Percentiles rank a stretch among this genome's conserved stretches.
phyloP scores from a whole-genome alignment of 768 basidiomycete species.

The Boletus patriciae region DNA sequence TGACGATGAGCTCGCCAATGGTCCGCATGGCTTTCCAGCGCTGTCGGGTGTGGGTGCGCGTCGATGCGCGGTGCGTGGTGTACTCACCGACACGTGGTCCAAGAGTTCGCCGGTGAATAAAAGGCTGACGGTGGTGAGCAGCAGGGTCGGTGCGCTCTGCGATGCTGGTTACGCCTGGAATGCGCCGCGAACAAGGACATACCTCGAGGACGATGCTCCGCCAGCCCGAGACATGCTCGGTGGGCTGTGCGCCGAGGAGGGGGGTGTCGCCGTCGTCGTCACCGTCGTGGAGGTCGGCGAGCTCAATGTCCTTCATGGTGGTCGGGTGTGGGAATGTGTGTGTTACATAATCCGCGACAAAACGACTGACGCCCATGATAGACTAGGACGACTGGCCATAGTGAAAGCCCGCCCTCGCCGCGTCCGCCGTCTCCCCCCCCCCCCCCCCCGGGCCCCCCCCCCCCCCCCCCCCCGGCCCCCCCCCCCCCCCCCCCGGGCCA shows the following conservation, averaged over 20 bases:
- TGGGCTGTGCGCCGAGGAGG: slow-evolving; percentile 38
- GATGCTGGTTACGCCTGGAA: neutral
- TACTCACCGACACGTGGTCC: slow-evolving; percentile 79
- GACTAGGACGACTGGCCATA: too few species aligned
- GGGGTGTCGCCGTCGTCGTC: slow-evolving; percentile 31
- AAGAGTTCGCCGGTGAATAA: slow-evolving; percentile 90
- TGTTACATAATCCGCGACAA: slow-evolving; percentile 30
- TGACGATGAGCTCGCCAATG: slow-evolving; percentile 94
- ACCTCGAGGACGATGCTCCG: slow-evolving; percentile 73
- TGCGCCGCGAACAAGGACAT: slow-evolving; percentile 19
- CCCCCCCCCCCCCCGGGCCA: too few species aligned
- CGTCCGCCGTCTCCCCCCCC: too few species aligned
- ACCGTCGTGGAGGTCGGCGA: neutral
- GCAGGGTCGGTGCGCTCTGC: slow-evolving; percentile 84
- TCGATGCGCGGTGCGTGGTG: slow-evolving; percentile 3
- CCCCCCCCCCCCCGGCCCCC: too few species aligned
- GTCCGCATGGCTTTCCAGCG: slow-evolving; percentile 86
- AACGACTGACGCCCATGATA: slow-evolving; percentile 32
- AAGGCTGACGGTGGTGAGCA: slow-evolving; percentile 80
- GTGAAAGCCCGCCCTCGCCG: too few species aligned
- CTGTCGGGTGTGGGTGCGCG: slow-evolving; percentile 39
- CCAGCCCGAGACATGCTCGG: slow-evolving; percentile 34
- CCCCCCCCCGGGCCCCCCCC: too few species aligned
- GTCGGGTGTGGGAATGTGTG: slow-evolving; percentile 18
- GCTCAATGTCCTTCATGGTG: neutral